phyloP scores from a whole-genome alignment of 2,329 filamentous ascomycete species.

The Dothistroma septosporum region DNA sequence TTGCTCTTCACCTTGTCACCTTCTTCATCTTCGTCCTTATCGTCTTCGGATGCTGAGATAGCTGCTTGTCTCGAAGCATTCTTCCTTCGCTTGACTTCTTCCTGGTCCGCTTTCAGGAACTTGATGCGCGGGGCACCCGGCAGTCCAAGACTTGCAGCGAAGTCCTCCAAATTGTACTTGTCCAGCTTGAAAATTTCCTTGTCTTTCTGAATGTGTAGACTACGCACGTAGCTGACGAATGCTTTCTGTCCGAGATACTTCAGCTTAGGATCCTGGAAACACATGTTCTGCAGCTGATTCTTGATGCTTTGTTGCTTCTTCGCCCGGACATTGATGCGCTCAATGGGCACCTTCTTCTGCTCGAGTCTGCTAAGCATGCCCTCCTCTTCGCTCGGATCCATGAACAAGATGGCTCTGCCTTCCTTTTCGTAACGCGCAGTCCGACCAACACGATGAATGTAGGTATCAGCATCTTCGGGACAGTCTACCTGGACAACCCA shows the following conservation, averaged over 20 bases:
- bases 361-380: constrained; percentile 85
- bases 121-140: constrained; percentile 91
- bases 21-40: constrained; percentile 50
- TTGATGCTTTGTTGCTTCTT: constrained; percentile 86
- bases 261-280: constrained; percentile 87
- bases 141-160: constrained; percentile 77
- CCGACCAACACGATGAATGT: constrained; percentile 91
- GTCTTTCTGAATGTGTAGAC: constrained; percentile 81
- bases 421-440: constrained; percentile 90
- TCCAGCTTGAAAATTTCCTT: constrained; percentile 87
- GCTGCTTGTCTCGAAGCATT: constrained; percentile 67
- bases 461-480: constrained; percentile 93
- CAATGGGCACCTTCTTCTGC: constrained; percentile 83
- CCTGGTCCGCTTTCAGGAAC: constrained; percentile 84
- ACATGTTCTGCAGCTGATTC: constrained; percentile 86
- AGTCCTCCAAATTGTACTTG: constrained; percentile 79
- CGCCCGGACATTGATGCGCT: constrained; percentile 78
- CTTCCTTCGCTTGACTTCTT: constrained; percentile 81
- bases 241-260: constrained; percentile 97
- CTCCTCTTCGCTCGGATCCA: constrained; percentile 86
- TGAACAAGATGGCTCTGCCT: constrained; percentile 81
- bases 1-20: constrained; percentile 45
- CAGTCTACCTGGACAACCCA: constrained; percentile 99
- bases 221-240: constrained; percentile 84
- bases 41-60: constrained; percentile 58